Evolutionary conservation across 768 basidiomycete genomes (phyloP).

Genomic region (Leccinum broughii): DNA sequence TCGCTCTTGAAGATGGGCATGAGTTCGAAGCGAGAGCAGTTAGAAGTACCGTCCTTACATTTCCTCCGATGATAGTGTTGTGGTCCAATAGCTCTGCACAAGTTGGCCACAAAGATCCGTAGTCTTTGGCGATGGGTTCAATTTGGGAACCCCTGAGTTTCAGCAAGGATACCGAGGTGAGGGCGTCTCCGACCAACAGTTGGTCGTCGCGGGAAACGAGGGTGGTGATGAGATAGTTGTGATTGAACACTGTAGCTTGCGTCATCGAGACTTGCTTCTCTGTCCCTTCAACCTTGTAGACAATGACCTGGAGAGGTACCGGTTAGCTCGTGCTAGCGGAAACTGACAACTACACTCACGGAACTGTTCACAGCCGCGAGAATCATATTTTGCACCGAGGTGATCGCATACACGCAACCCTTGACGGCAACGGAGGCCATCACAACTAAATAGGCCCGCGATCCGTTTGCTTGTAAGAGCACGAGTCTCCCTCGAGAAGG

Average conservation of each 20-base stretch:
- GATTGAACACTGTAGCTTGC: constrained; percentile 64
- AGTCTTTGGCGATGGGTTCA: constrained; percentile 66
- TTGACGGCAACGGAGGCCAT: constrained; percentile 46
- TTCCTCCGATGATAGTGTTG: constrained; percentile 65
- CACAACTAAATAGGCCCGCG: constrained; percentile 28
- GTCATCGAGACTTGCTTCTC: constrained; percentile 33
- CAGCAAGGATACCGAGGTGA: constrained; percentile 76
- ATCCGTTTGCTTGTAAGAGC: constrained; percentile 42
- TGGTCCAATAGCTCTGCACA: constrained; percentile 58
- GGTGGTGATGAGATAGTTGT: constrained; percentile 77
- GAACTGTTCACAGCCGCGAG: constrained; percentile 76
- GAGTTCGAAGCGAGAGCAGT: constrained; percentile 5
- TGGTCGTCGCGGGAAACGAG: constrained; percentile 55
- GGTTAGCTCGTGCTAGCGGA: not conserved
- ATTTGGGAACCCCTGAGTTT: constrained; percentile 47
- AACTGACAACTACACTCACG: constrained; percentile 42
- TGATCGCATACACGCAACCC: constrained; percentile 73
- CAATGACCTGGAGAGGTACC: constrained; percentile 41
- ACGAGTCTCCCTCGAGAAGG: constrained; percentile 61
- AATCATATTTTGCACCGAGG: constrained; percentile 48
- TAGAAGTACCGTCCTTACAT: constrained; percentile 49
- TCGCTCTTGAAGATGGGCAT: constrained; percentile 48
- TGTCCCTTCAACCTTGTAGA: constrained; percentile 44
- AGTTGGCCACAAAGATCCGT: constrained; percentile 73
- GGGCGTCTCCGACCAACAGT: constrained; percentile 75